A percentile compares a stretch with the other conserved stretches of the same genome.
Conservation (phyloP, 768 basidiomycete species). For the Rhodosporidiobolus sp. region DNA sequence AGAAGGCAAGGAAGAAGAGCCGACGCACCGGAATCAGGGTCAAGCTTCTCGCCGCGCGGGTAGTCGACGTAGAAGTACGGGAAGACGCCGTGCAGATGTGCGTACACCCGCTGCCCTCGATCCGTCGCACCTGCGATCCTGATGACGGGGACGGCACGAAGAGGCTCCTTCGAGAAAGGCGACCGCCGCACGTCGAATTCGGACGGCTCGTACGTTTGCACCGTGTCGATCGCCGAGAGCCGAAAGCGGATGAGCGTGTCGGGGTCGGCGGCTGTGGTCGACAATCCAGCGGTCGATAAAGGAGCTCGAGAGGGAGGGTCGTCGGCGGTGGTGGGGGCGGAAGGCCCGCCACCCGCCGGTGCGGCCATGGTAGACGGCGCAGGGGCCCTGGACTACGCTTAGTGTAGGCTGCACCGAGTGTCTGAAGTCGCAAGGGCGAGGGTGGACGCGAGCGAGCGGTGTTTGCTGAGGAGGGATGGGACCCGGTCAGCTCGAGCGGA, state of each 20-base stretch:
- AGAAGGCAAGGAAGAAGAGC: not conserved
- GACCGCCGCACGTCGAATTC: constrained; percentile 25
- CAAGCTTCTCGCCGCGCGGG: constrained; percentile 56
- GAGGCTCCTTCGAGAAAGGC: constrained; percentile 11
- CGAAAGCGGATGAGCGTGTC: constrained; percentile 30
- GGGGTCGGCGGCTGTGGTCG: not conserved
- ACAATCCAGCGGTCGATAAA: not conserved
- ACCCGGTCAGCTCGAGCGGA: too few species aligned
- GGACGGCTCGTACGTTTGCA: not conserved
- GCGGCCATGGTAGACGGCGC: too few species aligned
- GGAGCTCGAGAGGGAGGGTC: too few species aligned
- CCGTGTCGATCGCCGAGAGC: constrained; percentile 20
- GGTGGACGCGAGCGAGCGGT: too few species aligned
- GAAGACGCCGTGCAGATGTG: constrained; percentile 88
- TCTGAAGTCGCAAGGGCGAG: too few species aligned
- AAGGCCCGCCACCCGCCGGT: too few species aligned
- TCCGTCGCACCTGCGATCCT: constrained; percentile 83
- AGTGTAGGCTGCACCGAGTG: too few species aligned
- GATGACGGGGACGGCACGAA: constrained; percentile 59
- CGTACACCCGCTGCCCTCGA: constrained; percentile 69
- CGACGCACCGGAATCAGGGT: constrained; percentile 61
- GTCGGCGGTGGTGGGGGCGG: too few species aligned
- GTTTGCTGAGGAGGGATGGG: too few species aligned
- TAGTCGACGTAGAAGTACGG: constrained; percentile 93
- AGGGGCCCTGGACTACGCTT: too few species aligned